phyloP scores from a whole-genome alignment of 2,329 filamentous ascomycete species.

The Diaporthe sp. region DNA sequence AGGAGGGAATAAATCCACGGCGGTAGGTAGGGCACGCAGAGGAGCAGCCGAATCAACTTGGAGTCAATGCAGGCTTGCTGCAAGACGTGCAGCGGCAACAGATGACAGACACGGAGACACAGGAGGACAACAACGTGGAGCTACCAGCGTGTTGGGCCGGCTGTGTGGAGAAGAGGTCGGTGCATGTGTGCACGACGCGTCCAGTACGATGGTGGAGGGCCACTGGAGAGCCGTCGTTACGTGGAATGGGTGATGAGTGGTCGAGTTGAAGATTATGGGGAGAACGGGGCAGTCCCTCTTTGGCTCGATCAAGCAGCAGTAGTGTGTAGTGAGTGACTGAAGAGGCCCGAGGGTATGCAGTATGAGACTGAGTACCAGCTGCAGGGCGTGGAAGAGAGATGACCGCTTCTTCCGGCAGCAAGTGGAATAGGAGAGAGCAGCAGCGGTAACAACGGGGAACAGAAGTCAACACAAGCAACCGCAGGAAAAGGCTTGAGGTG shows the following conservation, averaged over 20 bases:
- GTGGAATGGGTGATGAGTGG: slow-evolving; percentile 35
- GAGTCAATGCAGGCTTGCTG: slow-evolving; percentile 40
- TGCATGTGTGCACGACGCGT: slow-evolving; percentile 39
- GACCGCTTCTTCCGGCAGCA: slow-evolving; percentile 2
- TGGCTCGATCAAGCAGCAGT: slow-evolving; percentile 23
- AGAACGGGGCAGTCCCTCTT: slow-evolving; percentile 22
- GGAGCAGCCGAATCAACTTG: slow-evolving; percentile 37
- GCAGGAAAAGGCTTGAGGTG: slow-evolving; percentile 21
- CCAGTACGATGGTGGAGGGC: slow-evolving; percentile 35
- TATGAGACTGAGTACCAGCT: slow-evolving; percentile 17
- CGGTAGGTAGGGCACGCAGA: slow-evolving; percentile 37
- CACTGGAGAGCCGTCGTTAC: slow-evolving; percentile 15
- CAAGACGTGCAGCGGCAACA: slow-evolving; percentile 40
- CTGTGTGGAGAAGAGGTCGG: slow-evolving; percentile 37
- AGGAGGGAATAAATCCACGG: slow-evolving; percentile 32
- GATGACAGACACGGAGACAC: slow-evolving; percentile 33
- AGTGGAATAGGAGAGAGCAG: background rate
- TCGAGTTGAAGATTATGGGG: slow-evolving; percentile 28
- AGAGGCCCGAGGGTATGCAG: background rate
- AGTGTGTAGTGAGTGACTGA: slow-evolving; percentile 12
- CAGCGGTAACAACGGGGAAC: background rate
- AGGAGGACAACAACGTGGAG: slow-evolving; percentile 34
- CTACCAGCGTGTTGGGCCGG: slow-evolving; percentile 40
- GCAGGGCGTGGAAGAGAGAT: background rate
- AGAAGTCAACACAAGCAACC: slow-evolving; percentile 15